These are phyloP conservation scores for Letharia columbiana DNA, from an alignment of 495 filamentous ascomycete genomes.

Conservation along the genomic window DNA sequence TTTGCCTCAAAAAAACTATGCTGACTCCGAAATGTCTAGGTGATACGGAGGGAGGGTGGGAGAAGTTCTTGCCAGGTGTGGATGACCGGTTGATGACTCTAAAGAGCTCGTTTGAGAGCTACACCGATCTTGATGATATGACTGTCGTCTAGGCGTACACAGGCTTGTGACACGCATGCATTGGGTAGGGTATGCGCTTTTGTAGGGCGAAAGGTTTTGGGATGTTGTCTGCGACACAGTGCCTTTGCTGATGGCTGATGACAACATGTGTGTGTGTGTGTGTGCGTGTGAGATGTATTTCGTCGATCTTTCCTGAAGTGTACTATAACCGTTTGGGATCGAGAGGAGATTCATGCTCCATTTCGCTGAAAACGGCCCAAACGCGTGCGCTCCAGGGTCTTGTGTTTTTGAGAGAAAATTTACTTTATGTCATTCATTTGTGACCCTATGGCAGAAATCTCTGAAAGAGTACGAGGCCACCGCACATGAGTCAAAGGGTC, in stretches of 20 bases:
- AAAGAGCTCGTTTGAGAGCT: neutral
- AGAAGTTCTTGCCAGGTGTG: neutral
- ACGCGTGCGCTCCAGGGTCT: neutral
- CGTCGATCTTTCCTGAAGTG: neutral
- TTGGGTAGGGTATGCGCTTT: neutral
- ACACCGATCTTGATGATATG: neutral
- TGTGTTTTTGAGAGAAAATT: neutral
- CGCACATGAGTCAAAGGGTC: neutral
- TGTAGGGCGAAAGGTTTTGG: neutral
- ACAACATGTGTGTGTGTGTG: neutral
- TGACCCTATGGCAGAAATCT: neutral
- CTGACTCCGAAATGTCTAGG: neutral
- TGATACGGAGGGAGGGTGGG: neutral
- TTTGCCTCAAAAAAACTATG: neutral
- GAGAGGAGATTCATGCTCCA: neutral
- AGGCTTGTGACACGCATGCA: neutral
- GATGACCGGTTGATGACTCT: neutral
- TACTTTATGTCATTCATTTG: neutral
- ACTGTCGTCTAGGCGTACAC: neutral
- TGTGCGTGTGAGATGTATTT: neutral
- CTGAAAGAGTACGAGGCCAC: neutral
- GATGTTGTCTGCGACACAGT: neutral
- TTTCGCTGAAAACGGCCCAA: neutral
- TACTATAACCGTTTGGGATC: neutral
- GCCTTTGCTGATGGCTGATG: neutral